A percentile compares a stretch with the other conserved stretches of the same genome.
phyloP scores from a whole-genome alignment of 2,329 filamentous ascomycete genomes.

The Monosporascus sp. region DNA sequence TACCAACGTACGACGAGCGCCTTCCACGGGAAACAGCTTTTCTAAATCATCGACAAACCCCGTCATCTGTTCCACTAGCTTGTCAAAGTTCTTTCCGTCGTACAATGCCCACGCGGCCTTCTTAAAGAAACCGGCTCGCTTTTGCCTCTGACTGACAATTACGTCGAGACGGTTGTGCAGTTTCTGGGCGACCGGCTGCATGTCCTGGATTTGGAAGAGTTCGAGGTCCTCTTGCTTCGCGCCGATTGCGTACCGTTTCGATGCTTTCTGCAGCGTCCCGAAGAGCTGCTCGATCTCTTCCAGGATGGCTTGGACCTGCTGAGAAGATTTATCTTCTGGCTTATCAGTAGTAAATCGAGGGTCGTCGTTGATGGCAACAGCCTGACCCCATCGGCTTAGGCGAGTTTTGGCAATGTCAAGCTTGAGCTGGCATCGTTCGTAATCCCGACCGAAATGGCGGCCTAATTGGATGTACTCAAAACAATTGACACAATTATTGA shows the following conservation, averaged over 20 bases:
- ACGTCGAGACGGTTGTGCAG: conserved; percentile 6
- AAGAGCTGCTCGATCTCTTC: conserved; percentile 21
- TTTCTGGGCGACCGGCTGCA: conserved; percentile 6
- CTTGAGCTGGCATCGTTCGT: conserved; percentile 25
- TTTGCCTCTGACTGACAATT: conserved; percentile 8
- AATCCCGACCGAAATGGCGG: conserved; percentile 27
- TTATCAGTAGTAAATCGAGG: conserved; percentile 11
- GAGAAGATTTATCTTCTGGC: conserved; percentile 8
- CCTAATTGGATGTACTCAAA: conserved; percentile 36
- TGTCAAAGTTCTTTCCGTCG: conserved; percentile 14
- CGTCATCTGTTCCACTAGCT: conserved; percentile 15
- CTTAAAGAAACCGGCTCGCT: conserved; percentile 10
- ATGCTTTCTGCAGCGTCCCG: conserved; percentile 12
- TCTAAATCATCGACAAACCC: conserved; percentile 21
- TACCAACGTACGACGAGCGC: conserved; percentile 8
- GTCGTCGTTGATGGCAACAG: conserved; percentile 24
- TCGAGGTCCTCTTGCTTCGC: conserved; percentile 6
- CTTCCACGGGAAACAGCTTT: conserved; percentile 14
- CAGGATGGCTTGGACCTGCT: conserved; percentile 13
- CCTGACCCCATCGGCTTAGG: conserved; percentile 30
- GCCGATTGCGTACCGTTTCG: conserved; percentile 16
- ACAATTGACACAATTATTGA: conserved; percentile 32
- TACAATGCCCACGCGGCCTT: conserved; percentile 19
- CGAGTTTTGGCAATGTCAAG: conserved; percentile 25
- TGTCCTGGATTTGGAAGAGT: conserved; percentile 1